Conservation (phyloP, 495 filamentous ascomycete genomes). For the Tuber borchii region DNA sequence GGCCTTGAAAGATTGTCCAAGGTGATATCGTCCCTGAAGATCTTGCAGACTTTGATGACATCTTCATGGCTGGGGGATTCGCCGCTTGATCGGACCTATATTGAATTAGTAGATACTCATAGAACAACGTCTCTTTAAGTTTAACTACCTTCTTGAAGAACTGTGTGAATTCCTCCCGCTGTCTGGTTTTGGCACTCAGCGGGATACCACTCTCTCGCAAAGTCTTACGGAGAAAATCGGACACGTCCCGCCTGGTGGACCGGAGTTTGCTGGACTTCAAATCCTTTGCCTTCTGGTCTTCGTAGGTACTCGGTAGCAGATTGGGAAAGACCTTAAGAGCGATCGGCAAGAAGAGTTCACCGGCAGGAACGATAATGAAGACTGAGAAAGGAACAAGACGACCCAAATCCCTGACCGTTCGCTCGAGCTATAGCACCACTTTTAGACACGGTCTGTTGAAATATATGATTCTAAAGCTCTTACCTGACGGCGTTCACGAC, state of each 20-base stretch:
- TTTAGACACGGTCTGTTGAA: neutral
- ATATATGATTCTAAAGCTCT: constrained; percentile 15
- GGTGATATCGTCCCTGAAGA: constrained; percentile 97
- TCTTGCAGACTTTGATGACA: constrained; percentile 98
- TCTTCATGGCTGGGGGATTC: constrained; percentile 81
- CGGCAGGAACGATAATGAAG: constrained; percentile 94
- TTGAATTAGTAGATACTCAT: neutral
- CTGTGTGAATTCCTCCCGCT: constrained; percentile 89
- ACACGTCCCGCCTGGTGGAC: constrained; percentile 87
- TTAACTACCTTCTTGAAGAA: constrained; percentile 84
- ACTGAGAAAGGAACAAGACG: constrained; percentile 93
- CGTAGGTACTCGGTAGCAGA: constrained; percentile 92
- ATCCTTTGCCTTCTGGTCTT: constrained; percentile 82
- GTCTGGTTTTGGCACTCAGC: constrained; percentile 73
- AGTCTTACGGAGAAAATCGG: constrained; percentile 80
- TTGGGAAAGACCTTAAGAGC: constrained; percentile 95
- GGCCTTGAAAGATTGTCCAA: constrained; percentile 94
- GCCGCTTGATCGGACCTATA: constrained; percentile 64
- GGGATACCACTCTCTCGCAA: constrained; percentile 82
- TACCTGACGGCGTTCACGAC: constrained; percentile 83
- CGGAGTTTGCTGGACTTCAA: constrained; percentile 75
- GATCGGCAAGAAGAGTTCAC: constrained; percentile 87
- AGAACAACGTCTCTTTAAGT: neutral
- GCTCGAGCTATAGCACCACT: constrained; percentile 55
- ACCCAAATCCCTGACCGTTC: constrained; percentile 87